These are phyloP conservation scores for Trichoderma polysporum DNA, from an alignment of 2,329 filamentous ascomycete species.

Conservation along the genomic window DNA sequence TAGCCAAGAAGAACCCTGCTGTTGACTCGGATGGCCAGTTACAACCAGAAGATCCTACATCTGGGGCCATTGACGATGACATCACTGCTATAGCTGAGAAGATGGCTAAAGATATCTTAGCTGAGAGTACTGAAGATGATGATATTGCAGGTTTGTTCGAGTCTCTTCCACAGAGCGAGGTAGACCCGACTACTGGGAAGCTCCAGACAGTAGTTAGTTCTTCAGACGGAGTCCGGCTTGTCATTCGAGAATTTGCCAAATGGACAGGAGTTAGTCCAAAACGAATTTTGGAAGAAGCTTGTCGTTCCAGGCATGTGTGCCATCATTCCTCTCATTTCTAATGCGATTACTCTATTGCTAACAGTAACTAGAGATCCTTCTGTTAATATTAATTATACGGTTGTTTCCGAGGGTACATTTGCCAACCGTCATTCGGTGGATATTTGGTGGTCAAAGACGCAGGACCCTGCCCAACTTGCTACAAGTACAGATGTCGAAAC, in stretches of 20 bases:
- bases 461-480: constrained; percentile 47
- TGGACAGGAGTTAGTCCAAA: constrained; percentile 74
- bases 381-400: constrained; percentile 64
- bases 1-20: constrained; percentile 40
- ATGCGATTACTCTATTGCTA: not conserved
- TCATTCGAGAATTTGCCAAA: constrained; percentile 80
- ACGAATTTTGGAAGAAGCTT: constrained; percentile 81
- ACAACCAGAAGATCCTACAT: constrained; percentile 36
- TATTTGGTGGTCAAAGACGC: constrained; percentile 76
- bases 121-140: constrained; percentile 45
- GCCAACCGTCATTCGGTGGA: constrained; percentile 73
- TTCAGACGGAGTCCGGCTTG: constrained; percentile 54
- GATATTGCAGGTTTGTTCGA: constrained; percentile 54
- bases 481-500: constrained; percentile 45
- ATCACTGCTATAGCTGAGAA: constrained; percentile 44
- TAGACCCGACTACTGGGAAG: constrained; percentile 59
- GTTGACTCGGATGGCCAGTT: not conserved
- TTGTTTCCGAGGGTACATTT: constrained; percentile 72
- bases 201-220: constrained; percentile 55
- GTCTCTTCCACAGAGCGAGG: constrained; percentile 59
- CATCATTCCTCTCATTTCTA: not conserved
- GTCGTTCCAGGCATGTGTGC: constrained; percentile 65
- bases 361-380: constrained; percentile 57
- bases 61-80: constrained; percentile 36
- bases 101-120: constrained; percentile 59